phyloP scores from a whole-genome alignment of 371 early-diverging fungal genomes.

The Mucor ambiguus region DNA sequence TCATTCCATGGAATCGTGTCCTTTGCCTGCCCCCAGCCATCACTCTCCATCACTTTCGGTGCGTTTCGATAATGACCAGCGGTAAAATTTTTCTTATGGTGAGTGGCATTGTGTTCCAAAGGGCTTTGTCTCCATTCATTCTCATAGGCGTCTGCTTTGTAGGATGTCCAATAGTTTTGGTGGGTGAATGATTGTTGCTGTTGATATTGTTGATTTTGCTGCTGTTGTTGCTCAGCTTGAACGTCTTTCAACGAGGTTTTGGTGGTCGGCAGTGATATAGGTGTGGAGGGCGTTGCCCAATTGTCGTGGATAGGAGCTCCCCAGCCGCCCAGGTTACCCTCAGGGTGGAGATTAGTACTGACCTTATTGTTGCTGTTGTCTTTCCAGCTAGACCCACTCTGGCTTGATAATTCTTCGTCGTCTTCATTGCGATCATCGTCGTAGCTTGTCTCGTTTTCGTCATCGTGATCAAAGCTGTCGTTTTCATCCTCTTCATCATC shows the following conservation, averaged over 20 bases:
- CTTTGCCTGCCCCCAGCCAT: constrained; percentile 45
- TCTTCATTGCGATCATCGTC: neutral
- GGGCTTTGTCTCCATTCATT: constrained; percentile 2
- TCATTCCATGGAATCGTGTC: constrained; percentile 41
- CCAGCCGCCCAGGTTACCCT: constrained; percentile 35
- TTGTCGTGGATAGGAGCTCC: constrained; percentile 6
- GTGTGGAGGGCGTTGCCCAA: constrained; percentile 3
- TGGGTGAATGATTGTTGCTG: constrained; percentile 1
- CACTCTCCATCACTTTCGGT: constrained; percentile 1
- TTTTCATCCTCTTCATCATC: neutral
- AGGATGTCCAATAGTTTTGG: neutral
- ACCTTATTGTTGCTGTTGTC: neutral
- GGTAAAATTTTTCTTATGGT: neutral
- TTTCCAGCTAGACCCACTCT: neutral
- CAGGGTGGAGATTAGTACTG: neutral
- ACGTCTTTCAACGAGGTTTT: neutral
- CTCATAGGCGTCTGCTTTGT: neutral
- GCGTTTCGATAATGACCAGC: constrained; percentile 5
- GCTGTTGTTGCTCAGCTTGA: constrained; percentile 1
- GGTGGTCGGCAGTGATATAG: neutral
- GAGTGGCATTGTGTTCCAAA: neutral
- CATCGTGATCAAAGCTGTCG: neutral
- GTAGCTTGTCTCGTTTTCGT: neutral
- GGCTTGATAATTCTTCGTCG: neutral
- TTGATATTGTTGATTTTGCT: neutral